Evolutionary conservation across 2,329 filamentous ascomycete genomes (phyloP).

Genomic region (Triangularia verruculosa): DNA sequence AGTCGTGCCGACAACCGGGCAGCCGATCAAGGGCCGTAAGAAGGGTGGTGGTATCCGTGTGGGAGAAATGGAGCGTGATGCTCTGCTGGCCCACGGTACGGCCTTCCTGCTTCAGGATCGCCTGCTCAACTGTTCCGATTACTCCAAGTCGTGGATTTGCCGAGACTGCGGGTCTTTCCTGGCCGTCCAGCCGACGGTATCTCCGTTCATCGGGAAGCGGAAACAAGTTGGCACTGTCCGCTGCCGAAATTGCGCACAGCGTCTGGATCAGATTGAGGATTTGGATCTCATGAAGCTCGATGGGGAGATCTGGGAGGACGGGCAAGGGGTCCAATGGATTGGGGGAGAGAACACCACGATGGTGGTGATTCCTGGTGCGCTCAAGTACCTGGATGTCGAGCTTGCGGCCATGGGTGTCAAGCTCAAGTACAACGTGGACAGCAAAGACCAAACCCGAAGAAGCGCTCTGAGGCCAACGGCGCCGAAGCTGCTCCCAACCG

Average conservation of each 20-base stretch:
- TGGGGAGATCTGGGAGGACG: constrained; percentile 89
- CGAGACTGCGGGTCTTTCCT: constrained; percentile 86
- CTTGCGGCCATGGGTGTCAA: constrained; percentile 94
- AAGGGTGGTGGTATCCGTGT: constrained; percentile 98
- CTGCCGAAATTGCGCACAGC: constrained; percentile 72
- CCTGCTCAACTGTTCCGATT: constrained; percentile 95
- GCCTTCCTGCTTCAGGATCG: constrained; percentile 94
- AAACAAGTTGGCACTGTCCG: constrained; percentile 67
- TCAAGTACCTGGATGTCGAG: constrained; percentile 93
- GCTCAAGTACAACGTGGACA: constrained; percentile 72
- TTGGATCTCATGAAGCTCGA: constrained; percentile 55
- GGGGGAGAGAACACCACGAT: constrained; percentile 89
- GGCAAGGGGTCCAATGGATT: constrained; percentile 75
- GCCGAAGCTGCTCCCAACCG: constrained; percentile 18
- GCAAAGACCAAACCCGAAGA: constrained; percentile 63
- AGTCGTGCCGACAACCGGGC: constrained; percentile 83
- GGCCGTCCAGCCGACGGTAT: constrained; percentile 77
- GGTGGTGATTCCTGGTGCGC: constrained; percentile 86
- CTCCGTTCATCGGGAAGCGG: constrained; percentile 61
- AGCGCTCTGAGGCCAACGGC: constrained; percentile 39
- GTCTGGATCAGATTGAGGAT: constrained; percentile 56
- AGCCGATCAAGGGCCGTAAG: constrained; percentile 95
- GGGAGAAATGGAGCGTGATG: constrained; percentile 98
- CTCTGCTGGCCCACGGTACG: constrained; percentile 89
- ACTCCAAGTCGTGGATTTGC: constrained; percentile 86